phyloP scores from a whole-genome alignment of 139 green algal genomes.

The Chlamydomonas incerta region DNA sequence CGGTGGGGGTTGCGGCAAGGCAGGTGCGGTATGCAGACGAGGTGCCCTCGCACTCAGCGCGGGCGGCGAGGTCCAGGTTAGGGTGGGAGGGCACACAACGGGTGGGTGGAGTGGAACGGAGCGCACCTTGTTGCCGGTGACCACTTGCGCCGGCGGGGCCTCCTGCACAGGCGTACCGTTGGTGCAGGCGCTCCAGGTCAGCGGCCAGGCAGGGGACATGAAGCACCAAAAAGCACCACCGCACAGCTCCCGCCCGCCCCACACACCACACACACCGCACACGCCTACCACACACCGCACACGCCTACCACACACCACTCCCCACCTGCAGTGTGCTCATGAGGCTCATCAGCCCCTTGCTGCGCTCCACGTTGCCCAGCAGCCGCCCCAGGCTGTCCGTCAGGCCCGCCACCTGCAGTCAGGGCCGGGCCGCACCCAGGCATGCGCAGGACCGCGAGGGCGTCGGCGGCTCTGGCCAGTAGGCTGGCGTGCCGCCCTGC shows the following conservation, averaged over 20 bases:
- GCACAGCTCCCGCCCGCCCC: neutral
- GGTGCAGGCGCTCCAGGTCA: no score
- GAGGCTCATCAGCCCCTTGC: neutral
- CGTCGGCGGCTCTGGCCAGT: neutral
- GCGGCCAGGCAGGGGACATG: no score
- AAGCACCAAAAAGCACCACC: neutral
- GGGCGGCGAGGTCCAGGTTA: neutral
- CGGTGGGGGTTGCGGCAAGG: neutral
- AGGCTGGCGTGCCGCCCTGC: no score
- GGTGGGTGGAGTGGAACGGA: no score
- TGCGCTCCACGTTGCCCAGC: conserved; percentile 15
- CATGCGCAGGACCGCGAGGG: neutral
- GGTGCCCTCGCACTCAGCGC: neutral
- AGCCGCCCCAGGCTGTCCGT: conserved; percentile 21
- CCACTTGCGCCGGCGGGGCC: neutral
- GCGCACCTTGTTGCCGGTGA: neutral
- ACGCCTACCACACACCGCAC: no score
- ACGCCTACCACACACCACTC: neutral
- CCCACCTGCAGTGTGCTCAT: neutral
- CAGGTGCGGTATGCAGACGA: no score
- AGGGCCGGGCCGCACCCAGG: neutral
- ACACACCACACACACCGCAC: no score
- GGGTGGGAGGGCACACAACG: no score
- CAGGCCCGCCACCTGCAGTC: neutral
- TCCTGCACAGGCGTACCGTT: no score